Evolutionary conservation across 192 early-diverging fungal genomes (phyloP).

Genomic region (Spizellomyces punctatus): DNA sequence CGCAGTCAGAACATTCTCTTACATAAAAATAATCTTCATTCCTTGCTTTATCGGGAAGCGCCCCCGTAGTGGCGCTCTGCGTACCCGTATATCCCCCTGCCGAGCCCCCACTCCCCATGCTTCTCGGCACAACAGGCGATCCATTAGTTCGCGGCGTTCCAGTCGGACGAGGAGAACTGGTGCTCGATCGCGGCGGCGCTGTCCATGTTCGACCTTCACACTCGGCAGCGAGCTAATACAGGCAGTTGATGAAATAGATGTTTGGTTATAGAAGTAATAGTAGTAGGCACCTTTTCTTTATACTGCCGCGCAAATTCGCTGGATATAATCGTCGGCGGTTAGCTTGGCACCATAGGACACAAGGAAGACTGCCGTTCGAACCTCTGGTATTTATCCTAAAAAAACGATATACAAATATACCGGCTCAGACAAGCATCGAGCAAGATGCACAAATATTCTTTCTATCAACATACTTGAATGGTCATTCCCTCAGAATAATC

Average conservation of each 20-base stretch:
- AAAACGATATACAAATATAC: neutral
- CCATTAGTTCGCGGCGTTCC: constrained; percentile 14
- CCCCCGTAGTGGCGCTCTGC: constrained; percentile 12
- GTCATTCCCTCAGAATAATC: constrained; percentile 25
- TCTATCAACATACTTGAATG: constrained; percentile 23
- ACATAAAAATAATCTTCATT: constrained; percentile 76
- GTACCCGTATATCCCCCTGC: constrained; percentile 18
- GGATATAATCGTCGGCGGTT: constrained; percentile 19
- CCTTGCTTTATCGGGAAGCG: constrained; percentile 53
- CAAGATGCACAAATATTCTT: too few relatives aligned
- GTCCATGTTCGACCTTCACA: constrained; percentile 64
- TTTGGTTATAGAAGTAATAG: too few relatives aligned
- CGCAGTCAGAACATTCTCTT: neutral
- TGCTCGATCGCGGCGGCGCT: constrained; percentile 27
- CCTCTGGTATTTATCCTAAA: constrained; percentile 69
- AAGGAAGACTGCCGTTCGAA: neutral
- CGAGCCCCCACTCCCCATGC: constrained; percentile 13
- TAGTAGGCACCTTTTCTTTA: constrained; percentile 77
- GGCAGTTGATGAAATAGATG: too few relatives aligned
- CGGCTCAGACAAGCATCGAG: too few relatives aligned
- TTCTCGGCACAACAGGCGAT: constrained; percentile 8
- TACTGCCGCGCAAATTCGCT: constrained; percentile 83
- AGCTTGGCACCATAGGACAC: too few relatives aligned
- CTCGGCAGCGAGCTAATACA: constrained; percentile 61
- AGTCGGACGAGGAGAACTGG: neutral